These are phyloP conservation scores for Neurospora intermedia DNA, from an alignment of 495 filamentous ascomycete species.

Conservation along the genomic window DNA sequence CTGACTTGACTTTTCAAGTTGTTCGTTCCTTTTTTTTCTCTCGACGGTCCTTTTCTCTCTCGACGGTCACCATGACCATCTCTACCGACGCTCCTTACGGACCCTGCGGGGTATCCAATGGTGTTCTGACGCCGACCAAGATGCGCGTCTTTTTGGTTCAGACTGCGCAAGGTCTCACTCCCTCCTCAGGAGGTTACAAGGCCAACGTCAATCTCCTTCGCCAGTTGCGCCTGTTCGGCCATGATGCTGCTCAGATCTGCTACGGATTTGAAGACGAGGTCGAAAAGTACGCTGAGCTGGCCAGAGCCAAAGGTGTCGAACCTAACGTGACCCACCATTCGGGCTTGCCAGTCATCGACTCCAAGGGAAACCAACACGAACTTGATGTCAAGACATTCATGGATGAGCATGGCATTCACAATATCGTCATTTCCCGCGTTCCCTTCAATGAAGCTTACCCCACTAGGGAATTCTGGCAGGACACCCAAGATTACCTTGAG, in stretches of 20 bases:
- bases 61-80: not conserved
- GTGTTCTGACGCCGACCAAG: not conserved
- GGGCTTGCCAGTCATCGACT: not conserved
- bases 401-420: constrained; percentile 15
- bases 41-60: not conserved
- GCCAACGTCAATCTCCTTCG: constrained; percentile 19
- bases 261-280: constrained; percentile 16
- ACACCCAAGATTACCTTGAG: constrained; percentile 16
- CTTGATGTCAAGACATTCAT: constrained; percentile 14
- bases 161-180: constrained; percentile 21
- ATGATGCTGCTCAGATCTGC: constrained; percentile 17
- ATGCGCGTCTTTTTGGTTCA: constrained; percentile 23
- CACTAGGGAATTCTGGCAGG: constrained; percentile 12
- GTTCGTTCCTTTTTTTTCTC: not conserved
- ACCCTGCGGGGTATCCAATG: not conserved
- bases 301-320: constrained; percentile 12
- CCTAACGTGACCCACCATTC: constrained; percentile 3
- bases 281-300: constrained; percentile 3
- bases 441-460: constrained; percentile 15
- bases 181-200: constrained; percentile 25
- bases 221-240: constrained; percentile 8
- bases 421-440: constrained; percentile 12
- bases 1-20: not conserved
- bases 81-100: not conserved
- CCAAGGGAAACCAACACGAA: not conserved